These are phyloP conservation scores for Scheffersomyces stipitis DNA, from an alignment of 805 yeast species.

Conservation along the genomic window DNA sequence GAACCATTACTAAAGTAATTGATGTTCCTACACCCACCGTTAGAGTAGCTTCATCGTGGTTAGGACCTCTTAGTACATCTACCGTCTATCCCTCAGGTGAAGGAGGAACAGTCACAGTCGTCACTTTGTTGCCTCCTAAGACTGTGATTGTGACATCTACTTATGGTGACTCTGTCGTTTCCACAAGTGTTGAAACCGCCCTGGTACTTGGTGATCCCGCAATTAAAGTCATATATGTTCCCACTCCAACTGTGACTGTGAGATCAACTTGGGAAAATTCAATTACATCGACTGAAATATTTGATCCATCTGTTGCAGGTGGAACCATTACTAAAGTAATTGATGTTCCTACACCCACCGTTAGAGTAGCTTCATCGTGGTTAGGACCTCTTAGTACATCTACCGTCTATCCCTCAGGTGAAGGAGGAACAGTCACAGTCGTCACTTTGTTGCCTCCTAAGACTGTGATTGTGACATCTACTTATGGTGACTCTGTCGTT, in stretches of 20 bases:
- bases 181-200: too few species aligned
- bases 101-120: too few species aligned
- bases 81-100: too few species aligned
- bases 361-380: conserved; percentile 9
- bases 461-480: conserved; percentile 9
- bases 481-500: conserved; percentile 1
- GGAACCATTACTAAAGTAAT: conserved; percentile 11
- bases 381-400: conserved; percentile 6
- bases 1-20: conserved; percentile 10
- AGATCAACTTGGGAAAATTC: conserved; percentile 10
- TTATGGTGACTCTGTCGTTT: too few species aligned
- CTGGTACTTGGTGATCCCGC: too few species aligned
- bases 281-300: conserved; percentile 2
- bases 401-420: conserved; percentile 9
- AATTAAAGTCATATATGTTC: conserved; percentile 16
- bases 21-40: conserved; percentile 14
- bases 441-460: conserved; percentile 10
- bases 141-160: too few species aligned
- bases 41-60: conserved; percentile 11
- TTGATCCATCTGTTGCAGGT: too few species aligned
- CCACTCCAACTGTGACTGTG: conserved; percentile 9
- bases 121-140: too few species aligned
- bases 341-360: conserved; percentile 11
- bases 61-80: too few species aligned
- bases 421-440: conserved; percentile 12